phyloP scores from a whole-genome alignment of 1,284 basidiomycete genomes.

The Agroathelia rolfsii region DNA sequence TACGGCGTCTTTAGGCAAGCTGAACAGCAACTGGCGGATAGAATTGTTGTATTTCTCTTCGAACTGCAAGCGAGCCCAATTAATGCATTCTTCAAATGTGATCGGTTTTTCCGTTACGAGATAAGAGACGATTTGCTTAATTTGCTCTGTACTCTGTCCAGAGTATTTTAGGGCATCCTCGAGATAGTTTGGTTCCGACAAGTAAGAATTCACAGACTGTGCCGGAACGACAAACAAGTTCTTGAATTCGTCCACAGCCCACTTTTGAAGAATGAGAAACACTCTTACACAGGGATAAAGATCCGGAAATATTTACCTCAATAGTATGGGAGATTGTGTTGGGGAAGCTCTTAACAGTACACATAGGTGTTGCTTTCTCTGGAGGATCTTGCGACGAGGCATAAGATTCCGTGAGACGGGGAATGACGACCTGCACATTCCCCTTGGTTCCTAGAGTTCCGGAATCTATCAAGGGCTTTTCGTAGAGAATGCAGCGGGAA shows the following conservation, averaged over 20 bases:
- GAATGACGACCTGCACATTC: constrained; percentile 94
- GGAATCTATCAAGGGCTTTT: constrained; percentile 94
- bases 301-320: constrained; percentile 43
- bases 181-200: constrained; percentile 93
- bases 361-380: constrained; percentile 95
- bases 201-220: constrained; percentile 92
- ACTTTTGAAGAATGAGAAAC: constrained; percentile 37
- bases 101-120: constrained; percentile 89
- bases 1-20: constrained; percentile 87
- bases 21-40: constrained; percentile 89
- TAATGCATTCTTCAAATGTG: constrained; percentile 95
- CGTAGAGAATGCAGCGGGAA: constrained; percentile 94
- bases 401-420: constrained; percentile 95
- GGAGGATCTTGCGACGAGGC: constrained; percentile 98
- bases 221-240: constrained; percentile 90
- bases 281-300: constrained; percentile 5
- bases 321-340: constrained; percentile 99
- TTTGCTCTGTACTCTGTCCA: constrained; percentile 84
- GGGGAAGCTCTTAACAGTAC: constrained; percentile 99
- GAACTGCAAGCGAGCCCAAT: constrained; percentile 95
- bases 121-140: constrained; percentile 85
- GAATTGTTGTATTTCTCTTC: constrained; percentile 93
- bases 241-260: constrained; percentile 93
- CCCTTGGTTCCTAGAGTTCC: constrained; percentile 98
- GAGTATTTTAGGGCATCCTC: constrained; percentile 87